A percentile compares a stretch with the other conserved stretches of the same genome.
These are phyloP conservation scores for Brasenia schreberi DNA, from an alignment of 164 flowering plant species.

Conservation along the genomic window DNA sequence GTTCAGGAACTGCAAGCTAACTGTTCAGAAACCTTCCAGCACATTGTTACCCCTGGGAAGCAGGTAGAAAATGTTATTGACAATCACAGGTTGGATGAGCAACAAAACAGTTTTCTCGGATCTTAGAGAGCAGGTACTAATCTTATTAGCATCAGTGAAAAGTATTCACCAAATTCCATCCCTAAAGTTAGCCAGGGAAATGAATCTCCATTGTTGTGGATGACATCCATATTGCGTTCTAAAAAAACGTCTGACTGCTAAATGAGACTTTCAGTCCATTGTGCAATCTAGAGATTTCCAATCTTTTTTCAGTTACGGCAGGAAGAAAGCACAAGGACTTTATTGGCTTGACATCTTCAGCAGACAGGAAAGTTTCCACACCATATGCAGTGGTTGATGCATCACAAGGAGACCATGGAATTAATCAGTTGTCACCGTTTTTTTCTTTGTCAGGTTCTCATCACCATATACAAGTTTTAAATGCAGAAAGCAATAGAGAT, in stretches of 20 bases:
- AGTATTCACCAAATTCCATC: constrained; percentile 4
- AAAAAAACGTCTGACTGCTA: constrained; percentile 9
- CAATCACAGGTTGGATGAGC: not conserved
- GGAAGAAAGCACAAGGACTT: not conserved
- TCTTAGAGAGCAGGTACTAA: not conserved
- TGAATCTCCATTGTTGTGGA: constrained; percentile 17
- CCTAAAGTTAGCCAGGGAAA: constrained; percentile 1
- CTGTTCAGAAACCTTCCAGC: too few species aligned
- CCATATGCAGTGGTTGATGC: not conserved
- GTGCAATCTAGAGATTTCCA: not conserved
- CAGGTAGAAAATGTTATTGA: too few species aligned
- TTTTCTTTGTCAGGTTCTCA: not conserved
- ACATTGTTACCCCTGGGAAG: too few species aligned
- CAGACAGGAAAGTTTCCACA: not conserved
- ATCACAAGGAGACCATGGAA: not conserved
- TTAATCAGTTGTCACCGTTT: not conserved
- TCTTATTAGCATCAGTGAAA: not conserved
- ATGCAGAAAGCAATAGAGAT: constrained; percentile 8
- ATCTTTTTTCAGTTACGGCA: not conserved
- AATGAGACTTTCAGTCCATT: not conserved
- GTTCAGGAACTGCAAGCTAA: too few species aligned
- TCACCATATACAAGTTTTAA: not conserved
- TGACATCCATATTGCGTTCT: constrained; percentile 20
- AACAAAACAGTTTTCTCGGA: not conserved
- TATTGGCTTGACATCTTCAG: not conserved